Percentiles rank a stretch among this genome's conserved stretches.
Evolutionary conservation across 2,329 filamentous ascomycete genomes (phyloP).

Genomic region (Fusarium hainanense): DNA sequence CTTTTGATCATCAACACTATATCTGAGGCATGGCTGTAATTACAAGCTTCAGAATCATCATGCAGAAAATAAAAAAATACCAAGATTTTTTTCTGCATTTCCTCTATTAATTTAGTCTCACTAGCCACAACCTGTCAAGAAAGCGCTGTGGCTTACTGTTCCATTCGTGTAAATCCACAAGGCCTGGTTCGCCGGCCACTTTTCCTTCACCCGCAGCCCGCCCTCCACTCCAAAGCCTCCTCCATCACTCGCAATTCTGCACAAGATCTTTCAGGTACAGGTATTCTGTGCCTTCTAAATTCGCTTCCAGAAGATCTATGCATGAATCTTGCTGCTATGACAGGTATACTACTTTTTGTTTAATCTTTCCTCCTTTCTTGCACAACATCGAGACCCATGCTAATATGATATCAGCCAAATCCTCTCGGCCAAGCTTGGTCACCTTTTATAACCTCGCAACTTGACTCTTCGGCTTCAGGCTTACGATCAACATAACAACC

Average conservation of each 20-base stretch:
- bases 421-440: constrained; percentile 35
- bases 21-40: not conserved
- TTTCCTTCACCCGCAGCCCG: constrained; percentile 34
- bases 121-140: constrained; percentile 13
- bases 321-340: not conserved
- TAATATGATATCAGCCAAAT: constrained; percentile 32
- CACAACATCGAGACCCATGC: not conserved
- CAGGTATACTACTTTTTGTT: not conserved
- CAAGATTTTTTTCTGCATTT: constrained; percentile 7
- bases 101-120: not conserved
- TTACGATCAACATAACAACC: not conserved
- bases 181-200: constrained; percentile 42
- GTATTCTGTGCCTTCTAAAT: not conserved
- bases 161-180: constrained; percentile 35
- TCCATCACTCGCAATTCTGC: constrained; percentile 34
- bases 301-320: not conserved
- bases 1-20: not conserved
- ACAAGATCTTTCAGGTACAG: constrained; percentile 4
- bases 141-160: constrained; percentile 18
- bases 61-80: not conserved
- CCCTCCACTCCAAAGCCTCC: constrained; percentile 35
- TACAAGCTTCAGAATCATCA: not conserved
- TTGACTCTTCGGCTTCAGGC: constrained; percentile 7
- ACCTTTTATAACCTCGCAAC: constrained; percentile 12
- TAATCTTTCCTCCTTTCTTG: not conserved